These are phyloP conservation scores for Cutaneotrichosporon curvatum DNA, from an alignment of 1,284 basidiomycete species.

Conservation along the genomic window DNA sequence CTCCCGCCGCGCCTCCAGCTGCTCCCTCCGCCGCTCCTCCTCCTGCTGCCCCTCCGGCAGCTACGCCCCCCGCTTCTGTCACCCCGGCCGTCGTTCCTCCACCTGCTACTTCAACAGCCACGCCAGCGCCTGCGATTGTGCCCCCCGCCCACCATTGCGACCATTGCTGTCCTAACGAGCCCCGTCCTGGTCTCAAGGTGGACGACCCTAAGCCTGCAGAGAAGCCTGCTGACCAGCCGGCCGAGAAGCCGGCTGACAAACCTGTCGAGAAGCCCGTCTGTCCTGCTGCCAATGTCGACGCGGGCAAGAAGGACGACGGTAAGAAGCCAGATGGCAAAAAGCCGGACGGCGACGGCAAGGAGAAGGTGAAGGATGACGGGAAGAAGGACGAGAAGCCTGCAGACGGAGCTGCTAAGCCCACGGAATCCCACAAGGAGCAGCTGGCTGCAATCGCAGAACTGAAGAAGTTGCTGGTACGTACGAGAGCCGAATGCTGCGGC, in stretches of 20 bases:
- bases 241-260: no score
- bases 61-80: no score
- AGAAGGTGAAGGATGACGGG: neutral
- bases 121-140: no score
- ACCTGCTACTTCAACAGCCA: neutral
- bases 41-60: no score
- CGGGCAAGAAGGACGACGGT: neutral
- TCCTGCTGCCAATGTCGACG: neutral
- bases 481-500: neutral
- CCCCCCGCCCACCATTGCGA: conserved; percentile 6
- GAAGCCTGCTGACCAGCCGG: neutral
- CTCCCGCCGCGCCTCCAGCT: neutral
- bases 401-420: conserved; percentile 19
- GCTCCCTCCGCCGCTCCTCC: neutral
- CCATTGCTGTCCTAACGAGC: conserved; percentile 13
- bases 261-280: no score
- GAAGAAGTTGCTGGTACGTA: conserved; percentile 26
- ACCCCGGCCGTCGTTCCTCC: no score
- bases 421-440: conserved; percentile 34
- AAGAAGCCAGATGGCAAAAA: conserved; percentile 1
- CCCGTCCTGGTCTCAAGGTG: neutral
- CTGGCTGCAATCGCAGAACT: conserved; percentile 34
- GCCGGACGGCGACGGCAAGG: neutral
- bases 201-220: neutral
- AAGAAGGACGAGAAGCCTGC: conserved; percentile 9